A percentile compares a stretch with the other conserved stretches of the same genome.
These are phyloP conservation scores for Furcasterigmium sp. DNA, from an alignment of 2,329 filamentous ascomycete genomes.

Conservation along the genomic window DNA sequence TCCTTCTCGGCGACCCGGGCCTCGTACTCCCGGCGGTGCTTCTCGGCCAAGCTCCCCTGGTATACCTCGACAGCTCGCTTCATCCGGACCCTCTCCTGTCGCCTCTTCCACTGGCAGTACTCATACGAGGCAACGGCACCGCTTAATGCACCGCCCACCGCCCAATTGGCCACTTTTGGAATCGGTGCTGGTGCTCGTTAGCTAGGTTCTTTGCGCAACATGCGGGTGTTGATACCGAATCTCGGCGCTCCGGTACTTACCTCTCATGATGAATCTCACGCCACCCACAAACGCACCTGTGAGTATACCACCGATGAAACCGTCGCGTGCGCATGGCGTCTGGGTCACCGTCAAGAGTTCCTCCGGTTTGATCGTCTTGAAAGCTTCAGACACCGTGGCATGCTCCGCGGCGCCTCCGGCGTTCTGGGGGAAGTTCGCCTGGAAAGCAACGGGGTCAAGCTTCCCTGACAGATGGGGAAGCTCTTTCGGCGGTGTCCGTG, in stretches of 20 bases:
- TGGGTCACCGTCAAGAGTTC: constrained; percentile 72
- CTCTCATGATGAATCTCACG: constrained; percentile 67
- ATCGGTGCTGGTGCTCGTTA: constrained; percentile 42
- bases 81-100: constrained; percentile 76
- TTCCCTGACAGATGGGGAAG: constrained; percentile 10
- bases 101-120: constrained; percentile 72
- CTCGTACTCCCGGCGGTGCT: constrained; percentile 34
- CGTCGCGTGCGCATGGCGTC: constrained; percentile 78
- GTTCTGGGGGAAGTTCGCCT: constrained; percentile 12
- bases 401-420: constrained; percentile 12
- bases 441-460: constrained; percentile 11
- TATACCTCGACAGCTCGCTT: constrained; percentile 71
- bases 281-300: constrained; percentile 72
- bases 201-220: too few species aligned
- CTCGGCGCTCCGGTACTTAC: constrained; percentile 55
- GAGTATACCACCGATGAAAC: constrained; percentile 77
- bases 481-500: constrained; percentile 2
- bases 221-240: not conserved
- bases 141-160: constrained; percentile 69
- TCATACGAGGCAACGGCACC: constrained; percentile 73
- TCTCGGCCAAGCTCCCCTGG: constrained; percentile 35
- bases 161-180: constrained; percentile 74
- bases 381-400: constrained; percentile 47
- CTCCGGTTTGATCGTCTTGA: constrained; percentile 60
- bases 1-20: constrained; percentile 24